phyloP scores from a whole-genome alignment of 2,329 filamentous ascomycete genomes.

The Sarocladium oryzae region DNA sequence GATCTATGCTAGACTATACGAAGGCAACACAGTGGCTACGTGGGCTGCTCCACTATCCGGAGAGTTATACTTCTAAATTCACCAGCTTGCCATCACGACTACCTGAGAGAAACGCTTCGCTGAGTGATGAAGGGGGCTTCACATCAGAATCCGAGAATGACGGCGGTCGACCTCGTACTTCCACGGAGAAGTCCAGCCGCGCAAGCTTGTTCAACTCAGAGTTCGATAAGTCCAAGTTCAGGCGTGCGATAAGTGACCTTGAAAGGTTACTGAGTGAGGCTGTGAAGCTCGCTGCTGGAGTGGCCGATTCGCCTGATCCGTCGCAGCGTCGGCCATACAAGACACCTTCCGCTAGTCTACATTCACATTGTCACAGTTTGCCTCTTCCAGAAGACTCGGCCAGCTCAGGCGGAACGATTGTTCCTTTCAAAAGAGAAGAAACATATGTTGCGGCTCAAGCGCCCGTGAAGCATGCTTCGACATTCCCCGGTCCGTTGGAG shows the following conservation, averaged over 20 bases:
- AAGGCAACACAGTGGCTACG: slow-evolving; percentile 28
- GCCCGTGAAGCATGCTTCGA: slow-evolving; percentile 19
- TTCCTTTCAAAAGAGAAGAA: background rate
- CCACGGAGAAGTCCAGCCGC: slow-evolving; percentile 12
- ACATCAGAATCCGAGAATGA: background rate
- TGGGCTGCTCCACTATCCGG: slow-evolving; percentile 21
- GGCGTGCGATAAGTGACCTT: slow-evolving; percentile 33
- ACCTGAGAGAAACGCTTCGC: background rate
- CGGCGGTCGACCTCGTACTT: background rate
- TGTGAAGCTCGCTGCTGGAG: slow-evolving; percentile 35
- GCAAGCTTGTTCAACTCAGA: slow-evolving; percentile 17
- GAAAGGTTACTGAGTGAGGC: slow-evolving; percentile 42
- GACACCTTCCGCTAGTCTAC: slow-evolving; percentile 12
- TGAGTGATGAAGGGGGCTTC: slow-evolving; percentile 9
- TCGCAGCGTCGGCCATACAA: slow-evolving; percentile 11
- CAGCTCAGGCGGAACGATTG: background rate
- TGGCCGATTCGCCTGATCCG: slow-evolving; percentile 25
- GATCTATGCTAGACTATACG: slow-evolving; percentile 25
- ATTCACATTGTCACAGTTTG: slow-evolving; percentile 11
- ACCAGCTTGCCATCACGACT: slow-evolving; percentile 16
- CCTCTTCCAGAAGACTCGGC: background rate
- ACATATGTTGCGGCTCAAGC: slow-evolving; percentile 12
- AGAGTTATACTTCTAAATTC: slow-evolving; percentile 19
- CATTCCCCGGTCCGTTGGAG: slow-evolving; percentile 16
- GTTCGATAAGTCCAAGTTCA: slow-evolving; percentile 25